Evolutionary conservation across 257 asterid genomes (phyloP).

Genomic region (Nicotiana benthamiana): DNA sequence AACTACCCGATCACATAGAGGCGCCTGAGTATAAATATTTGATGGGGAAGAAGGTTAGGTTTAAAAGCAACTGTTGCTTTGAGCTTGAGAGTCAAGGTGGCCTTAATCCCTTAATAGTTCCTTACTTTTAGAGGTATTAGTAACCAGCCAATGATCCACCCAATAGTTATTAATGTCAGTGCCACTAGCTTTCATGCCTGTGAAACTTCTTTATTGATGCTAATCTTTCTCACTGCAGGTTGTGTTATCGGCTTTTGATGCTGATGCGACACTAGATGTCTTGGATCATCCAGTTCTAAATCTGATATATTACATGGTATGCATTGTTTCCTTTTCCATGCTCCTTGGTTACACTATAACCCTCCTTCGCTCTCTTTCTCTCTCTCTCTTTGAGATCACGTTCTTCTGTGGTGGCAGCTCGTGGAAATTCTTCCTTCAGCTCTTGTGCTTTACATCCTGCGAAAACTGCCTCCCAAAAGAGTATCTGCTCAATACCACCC

Average conservation of each 20-base stretch:
- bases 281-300: slow-evolving; percentile 76
- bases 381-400: background rate
- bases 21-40: background rate
- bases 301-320: slow-evolving; percentile 77
- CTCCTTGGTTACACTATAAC: background rate
- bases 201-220: background rate
- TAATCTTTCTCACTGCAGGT: slow-evolving; percentile 35
- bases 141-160: background rate
- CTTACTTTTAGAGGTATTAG: background rate
- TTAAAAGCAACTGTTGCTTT: background rate
- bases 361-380: background rate
- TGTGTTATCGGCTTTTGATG: slow-evolving; percentile 68
- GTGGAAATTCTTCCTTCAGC: slow-evolving; percentile 70
- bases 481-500: slow-evolving; percentile 54
- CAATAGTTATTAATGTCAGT: background rate
- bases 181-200: background rate
- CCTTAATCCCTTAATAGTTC: background rate
- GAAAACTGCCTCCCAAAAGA: slow-evolving; percentile 59
- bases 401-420: slow-evolving; percentile 17
- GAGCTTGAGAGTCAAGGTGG: background rate
- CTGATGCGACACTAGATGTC: slow-evolving; percentile 69
- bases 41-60: background rate
- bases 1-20: background rate
- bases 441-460: slow-evolving; percentile 60
- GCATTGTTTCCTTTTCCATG: background rate